Evolutionary conservation across 306 rosid genomes (phyloP).

Genomic region (Clitoria ternatea): DNA sequence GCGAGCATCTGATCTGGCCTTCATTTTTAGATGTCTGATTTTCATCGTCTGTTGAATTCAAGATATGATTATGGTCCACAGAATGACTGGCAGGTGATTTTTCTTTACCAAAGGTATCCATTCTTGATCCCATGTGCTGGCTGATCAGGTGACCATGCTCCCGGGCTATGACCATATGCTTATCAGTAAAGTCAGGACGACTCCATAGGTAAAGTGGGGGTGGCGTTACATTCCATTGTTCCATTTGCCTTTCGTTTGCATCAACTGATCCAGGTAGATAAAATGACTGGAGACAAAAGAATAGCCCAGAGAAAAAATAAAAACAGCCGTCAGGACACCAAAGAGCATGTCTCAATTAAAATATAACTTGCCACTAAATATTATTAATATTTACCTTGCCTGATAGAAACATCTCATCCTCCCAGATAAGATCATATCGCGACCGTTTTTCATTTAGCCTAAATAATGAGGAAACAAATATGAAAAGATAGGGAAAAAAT

Average conservation of each 20-base stretch:
- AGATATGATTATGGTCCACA: constrained; percentile 20
- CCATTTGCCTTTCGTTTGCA: constrained; percentile 58
- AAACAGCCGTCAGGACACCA: constrained; percentile 19
- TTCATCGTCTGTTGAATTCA: constrained; percentile 22
- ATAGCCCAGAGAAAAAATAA: background rate
- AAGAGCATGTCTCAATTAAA: constrained; percentile 9
- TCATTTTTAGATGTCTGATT: constrained; percentile 22
- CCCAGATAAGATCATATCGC: constrained; percentile 84
- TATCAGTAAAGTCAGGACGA: constrained; percentile 48
- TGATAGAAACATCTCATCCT: constrained; percentile 52
- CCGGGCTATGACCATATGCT: constrained; percentile 58
- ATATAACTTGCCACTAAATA: background rate
- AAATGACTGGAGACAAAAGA: constrained; percentile 58
- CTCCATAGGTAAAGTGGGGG: constrained; percentile 92
- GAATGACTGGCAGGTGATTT: constrained; percentile 16
- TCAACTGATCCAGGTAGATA: constrained; percentile 86
- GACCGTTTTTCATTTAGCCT: constrained; percentile 54
- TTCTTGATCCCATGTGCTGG: constrained; percentile 1
- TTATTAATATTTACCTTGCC: constrained; percentile 58
- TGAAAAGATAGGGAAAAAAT: constrained; percentile 14
- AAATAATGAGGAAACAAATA: constrained; percentile 20
- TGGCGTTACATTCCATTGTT: constrained; percentile 59
- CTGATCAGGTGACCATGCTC: constrained; percentile 44
- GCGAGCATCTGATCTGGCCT: constrained; percentile 3
- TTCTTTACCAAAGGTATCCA: constrained; percentile 21